Evolutionary conservation across 495 filamentous ascomycete species (phyloP), one percentile per base, ranked within the genome.

Genomic region (Thermochaetoides thermophila): DNA sequence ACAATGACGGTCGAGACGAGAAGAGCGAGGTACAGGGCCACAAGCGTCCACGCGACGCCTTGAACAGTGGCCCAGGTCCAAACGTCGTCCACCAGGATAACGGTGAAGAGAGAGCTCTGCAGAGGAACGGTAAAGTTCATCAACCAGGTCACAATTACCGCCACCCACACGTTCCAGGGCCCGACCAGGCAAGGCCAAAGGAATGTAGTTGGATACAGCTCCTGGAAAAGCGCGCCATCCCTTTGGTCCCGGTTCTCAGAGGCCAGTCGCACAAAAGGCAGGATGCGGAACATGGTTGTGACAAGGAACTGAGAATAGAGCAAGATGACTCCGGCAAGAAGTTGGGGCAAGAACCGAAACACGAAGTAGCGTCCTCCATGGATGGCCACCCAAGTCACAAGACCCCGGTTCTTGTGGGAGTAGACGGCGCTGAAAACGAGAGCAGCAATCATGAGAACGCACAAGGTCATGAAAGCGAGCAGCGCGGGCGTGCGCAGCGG

Each of bases 21-120:
- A 38, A 85, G 46, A 2, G 82, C 53, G 4, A 78, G 52, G 50
- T 92, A 94, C 0, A 85, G 45, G 10, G 59, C 79, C 21, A 86
- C 71, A 23, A 85, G 56, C 2, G 74, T 72, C 84, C 84, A 94
- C 7, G 76, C 78, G 14, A 86, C 63, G 3, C 73, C 70, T 38
- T 81, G 71, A 1, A 82, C 80, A 0, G 78, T 66, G 5, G 81
- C 65, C 85, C 85, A 94, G 20, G 59, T 66, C 82, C 82, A 94
- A n/a, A 32, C 42, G 7, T 43, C 53, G 34, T 58, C 45, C 7
- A 58, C 53, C 2, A 55, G 40, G 17, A 61, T 52, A 17, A 63
- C 60, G 7, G 61, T 66, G 21, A 65, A 65, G 17, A 64, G 48
- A 23, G 60, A 49, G 50, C 63, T 68, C 20, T 59, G 53, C 17